Conservation (phyloP, 1,139 yeast genomes). For the Yamadazyma atlantica region DNA sequence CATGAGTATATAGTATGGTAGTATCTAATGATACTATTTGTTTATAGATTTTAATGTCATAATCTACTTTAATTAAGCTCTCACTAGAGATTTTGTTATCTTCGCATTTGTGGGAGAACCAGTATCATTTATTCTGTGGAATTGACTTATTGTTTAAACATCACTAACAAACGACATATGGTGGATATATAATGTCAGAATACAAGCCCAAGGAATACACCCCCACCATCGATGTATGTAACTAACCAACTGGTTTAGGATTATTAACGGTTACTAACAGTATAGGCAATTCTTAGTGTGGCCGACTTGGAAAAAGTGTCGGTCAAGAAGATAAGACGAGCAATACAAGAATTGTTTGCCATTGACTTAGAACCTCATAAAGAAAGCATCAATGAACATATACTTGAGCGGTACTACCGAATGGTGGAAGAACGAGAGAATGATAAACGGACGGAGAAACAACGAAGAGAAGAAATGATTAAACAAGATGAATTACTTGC, state of each 20-base stretch:
- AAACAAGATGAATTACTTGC: conserved; percentile 48
- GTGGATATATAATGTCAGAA: conserved; percentile 2
- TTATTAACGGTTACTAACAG: conserved; percentile 24
- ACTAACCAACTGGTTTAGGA: background rate
- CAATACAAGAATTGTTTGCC: conserved; percentile 66
- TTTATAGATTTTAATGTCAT: conserved; percentile 3
- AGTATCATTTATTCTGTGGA: too few relatives aligned
- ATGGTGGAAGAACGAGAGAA: conserved; percentile 38
- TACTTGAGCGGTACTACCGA: conserved; percentile 57
- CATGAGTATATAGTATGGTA: background rate
- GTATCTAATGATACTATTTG: conserved; percentile 4
- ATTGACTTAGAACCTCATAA: conserved; percentile 53
- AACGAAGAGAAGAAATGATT: conserved; percentile 32
- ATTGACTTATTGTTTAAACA: too few relatives aligned
- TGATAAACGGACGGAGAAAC: conserved; percentile 26
- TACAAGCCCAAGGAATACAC: conserved; percentile 33
- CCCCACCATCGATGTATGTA: conserved; percentile 71
- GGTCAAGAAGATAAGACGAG: conserved; percentile 68
- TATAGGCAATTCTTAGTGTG: conserved; percentile 68
- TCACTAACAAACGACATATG: too few relatives aligned
- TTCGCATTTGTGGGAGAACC: too few relatives aligned
- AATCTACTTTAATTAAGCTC: too few relatives aligned
- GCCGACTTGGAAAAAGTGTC: conserved; percentile 72
- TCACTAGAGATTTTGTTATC: too few relatives aligned
- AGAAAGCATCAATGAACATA: conserved; percentile 58